Evolutionary conservation across 306 rosid species (phyloP), one percentile per base, ranked within the genome.

Genomic region (Cicer pinnatifidum): DNA sequence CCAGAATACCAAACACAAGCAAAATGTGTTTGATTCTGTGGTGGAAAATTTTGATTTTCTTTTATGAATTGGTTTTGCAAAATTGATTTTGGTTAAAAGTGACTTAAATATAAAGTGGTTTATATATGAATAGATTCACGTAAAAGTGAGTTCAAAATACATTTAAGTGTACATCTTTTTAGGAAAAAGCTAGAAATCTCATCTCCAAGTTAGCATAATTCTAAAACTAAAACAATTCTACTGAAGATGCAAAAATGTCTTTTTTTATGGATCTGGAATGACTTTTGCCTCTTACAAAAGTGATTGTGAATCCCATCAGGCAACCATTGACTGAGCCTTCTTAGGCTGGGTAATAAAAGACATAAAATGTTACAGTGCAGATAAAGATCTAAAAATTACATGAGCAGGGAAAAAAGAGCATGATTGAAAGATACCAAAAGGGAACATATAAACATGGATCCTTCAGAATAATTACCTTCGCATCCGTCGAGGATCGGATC

Each of bases 401-500:
- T 16, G 48, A 23, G 10, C 19, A 37, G 10, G 52, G 28, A 59
- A 71, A 60, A 17, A 39, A 51, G 6, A 48, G 58, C 8, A 28
- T 8, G 53, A 12, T 38, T 39, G 6, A 40, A 47, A 60, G 45
- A 54, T 40, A 12, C 16, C 52, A 15, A 20, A 67, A n/a, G 16
- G 38, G 43, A 75, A 70, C 7, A 71, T 60, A 19, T 66, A 33
- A 57, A 19, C 33, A 72, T 65, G 28, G 75, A 33, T 35, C 51
- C 13, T 11, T 17, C 52, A 52, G 1, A 78, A 62, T 16, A 69
- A 46, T 64, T 87, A 95, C 97, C 97, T 95, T 37, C 97, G 87
- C 89, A 95, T 88, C 46, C 82, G 90, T 41, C 99, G 88, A 58
- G 99, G 99, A 81, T 95, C 99, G 19, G 88, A 90, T 66, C 96